These are phyloP conservation scores for Suhomyces sp. DNA, from an alignment of 805 yeast genomes.

Conservation along the genomic window DNA sequence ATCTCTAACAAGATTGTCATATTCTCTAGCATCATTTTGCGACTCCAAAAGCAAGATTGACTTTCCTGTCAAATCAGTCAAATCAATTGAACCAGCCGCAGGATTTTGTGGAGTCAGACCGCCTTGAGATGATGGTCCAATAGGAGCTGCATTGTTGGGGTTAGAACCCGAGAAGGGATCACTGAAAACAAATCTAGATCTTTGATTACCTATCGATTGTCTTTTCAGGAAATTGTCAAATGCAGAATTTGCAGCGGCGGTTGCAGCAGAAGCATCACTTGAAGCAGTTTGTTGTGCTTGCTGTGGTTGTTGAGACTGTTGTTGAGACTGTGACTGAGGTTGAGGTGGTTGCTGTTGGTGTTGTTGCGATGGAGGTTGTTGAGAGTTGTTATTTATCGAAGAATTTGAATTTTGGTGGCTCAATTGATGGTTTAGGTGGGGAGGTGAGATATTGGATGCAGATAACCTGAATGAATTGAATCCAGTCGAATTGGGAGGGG, in stretches of 20 bases:
- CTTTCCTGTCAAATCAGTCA: conserved; percentile 41
- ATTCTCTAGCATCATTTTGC: conserved; percentile 47
- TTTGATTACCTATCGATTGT: conserved; percentile 54
- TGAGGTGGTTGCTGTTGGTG: conserved; percentile 8
- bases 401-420: conserved; percentile 8
- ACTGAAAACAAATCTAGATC: conserved; percentile 69
- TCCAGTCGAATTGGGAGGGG: conserved; percentile 17
- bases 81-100: conserved; percentile 30
- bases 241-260: conserved; percentile 1
- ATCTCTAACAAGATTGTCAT: conserved; percentile 48
- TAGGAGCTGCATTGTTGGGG: conserved; percentile 5
- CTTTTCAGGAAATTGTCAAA: conserved; percentile 44
- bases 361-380: conserved; percentile 9
- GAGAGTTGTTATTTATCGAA: neutral
- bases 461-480: conserved; percentile 30
- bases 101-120: conserved; percentile 4
- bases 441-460: conserved; percentile 33
- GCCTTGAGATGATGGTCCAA: conserved; percentile 6
- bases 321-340: conserved; percentile 6
- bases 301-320: conserved; percentile 4
- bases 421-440: conserved; percentile 19
- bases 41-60: conserved; percentile 46
- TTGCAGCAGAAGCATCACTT: conserved; percentile 1
- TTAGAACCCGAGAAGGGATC: conserved; percentile 47
- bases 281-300: conserved; percentile 4